A percentile compares a stretch with the other conserved stretches of the same genome.
Evolutionary conservation across 257 asterid genomes (phyloP).

Genomic region (Primulina tabacum): DNA sequence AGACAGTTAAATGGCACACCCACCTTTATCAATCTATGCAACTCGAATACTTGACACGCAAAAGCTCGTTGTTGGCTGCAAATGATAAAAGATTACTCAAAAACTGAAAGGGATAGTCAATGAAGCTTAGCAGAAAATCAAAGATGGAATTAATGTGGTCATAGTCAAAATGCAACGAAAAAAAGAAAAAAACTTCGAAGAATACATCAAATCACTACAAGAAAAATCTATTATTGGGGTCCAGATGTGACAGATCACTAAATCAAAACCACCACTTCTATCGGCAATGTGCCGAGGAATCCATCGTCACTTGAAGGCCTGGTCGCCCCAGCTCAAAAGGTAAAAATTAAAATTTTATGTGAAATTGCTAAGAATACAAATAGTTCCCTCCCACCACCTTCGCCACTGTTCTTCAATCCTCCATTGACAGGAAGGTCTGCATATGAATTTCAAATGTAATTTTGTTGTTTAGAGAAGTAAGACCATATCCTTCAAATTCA

Average conservation of each 20-base stretch:
- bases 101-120: background rate
- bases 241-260: background rate
- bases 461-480: no score
- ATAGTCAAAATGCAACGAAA: background rate
- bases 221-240: background rate
- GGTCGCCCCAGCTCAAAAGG: no score
- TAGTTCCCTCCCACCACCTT: background rate
- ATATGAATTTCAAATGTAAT: no score
- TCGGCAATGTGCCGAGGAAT: no score
- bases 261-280: no score
- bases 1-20: constrained; percentile 2
- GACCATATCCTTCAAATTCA: no score
- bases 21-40: constrained; percentile 90
- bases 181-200: background rate
- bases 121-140: constrained; percentile 7
- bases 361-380: no score
- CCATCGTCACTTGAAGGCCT: no score
- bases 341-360: no score
- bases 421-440: background rate
- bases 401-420: background rate
- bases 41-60: constrained; percentile 88
- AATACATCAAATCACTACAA: background rate
- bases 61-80: constrained; percentile 84
- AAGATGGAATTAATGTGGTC: background rate
- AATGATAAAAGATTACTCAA: background rate